Evolutionary conservation across 2,329 filamentous ascomycete genomes (phyloP).

Genomic region (Phialemonium atrogriseum): DNA sequence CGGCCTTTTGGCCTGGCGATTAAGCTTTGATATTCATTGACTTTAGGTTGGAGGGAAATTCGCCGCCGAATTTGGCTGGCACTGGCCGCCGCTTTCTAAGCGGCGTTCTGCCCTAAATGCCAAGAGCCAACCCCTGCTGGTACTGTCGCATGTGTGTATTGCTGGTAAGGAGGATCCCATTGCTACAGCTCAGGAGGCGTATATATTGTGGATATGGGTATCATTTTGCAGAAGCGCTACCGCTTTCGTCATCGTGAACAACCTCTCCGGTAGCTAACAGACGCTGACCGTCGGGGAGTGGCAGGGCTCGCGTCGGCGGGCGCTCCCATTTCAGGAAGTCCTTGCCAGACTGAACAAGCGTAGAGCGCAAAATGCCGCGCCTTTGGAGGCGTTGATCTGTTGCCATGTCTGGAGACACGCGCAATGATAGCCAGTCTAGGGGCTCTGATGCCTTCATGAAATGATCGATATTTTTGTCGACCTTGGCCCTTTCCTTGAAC

Average conservation of each 20-base stretch:
- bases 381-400: neutral
- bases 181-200: too few relatives aligned
- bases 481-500: conserved; percentile 1
- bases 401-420: neutral
- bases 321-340: neutral
- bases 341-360: neutral
- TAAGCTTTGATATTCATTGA: too few relatives aligned
- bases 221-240: neutral
- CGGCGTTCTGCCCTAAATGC: too few relatives aligned
- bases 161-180: too few relatives aligned
- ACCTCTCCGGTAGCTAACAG: neutral
- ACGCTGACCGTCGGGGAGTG: neutral
- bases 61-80: too few relatives aligned
- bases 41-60: too few relatives aligned
- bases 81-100: too few relatives aligned
- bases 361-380: neutral
- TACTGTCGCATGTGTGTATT: too few relatives aligned
- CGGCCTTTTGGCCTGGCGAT: too few relatives aligned
- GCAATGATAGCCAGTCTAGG: neutral
- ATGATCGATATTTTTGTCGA: neutral
- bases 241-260: neutral
- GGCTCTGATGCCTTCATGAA: neutral
- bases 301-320: neutral
- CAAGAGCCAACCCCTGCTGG: too few relatives aligned
- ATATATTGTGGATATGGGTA: too few relatives aligned